phyloP scores from a whole-genome alignment of 169 alveolate species.

The Plasmodium vinckei region DNA sequence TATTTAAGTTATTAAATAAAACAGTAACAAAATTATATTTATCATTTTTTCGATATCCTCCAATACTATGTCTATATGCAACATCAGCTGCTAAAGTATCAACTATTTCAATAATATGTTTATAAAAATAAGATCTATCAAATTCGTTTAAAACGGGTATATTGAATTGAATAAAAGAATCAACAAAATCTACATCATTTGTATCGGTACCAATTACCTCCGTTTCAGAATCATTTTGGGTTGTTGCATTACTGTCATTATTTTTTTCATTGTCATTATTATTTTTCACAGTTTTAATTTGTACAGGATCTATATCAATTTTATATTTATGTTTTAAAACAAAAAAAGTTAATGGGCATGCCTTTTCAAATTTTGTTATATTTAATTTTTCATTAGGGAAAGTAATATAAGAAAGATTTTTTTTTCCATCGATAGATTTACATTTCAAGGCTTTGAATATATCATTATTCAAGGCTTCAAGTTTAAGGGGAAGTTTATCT shows the following conservation, averaged over 20 bases:
- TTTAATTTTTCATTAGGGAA: slow-evolving; percentile 10
- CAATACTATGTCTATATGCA: slow-evolving; percentile 62
- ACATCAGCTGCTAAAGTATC: slow-evolving; percentile 71
- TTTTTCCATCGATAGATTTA: slow-evolving; percentile 16
- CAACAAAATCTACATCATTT: slow-evolving; percentile 4
- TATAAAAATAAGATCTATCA: slow-evolving; percentile 20
- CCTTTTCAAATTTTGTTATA: slow-evolving; percentile 22
- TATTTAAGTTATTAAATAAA: slow-evolving; percentile 52
- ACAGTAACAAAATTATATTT: slow-evolving; percentile 56
- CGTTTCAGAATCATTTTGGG: neutral
- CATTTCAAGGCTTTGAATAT: slow-evolving; percentile 24
- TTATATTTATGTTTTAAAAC: slow-evolving; percentile 31
- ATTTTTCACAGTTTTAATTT: slow-evolving; percentile 16
- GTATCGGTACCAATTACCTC: neutral
- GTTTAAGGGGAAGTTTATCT: slow-evolving; percentile 6
- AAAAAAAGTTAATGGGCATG: slow-evolving; percentile 36
- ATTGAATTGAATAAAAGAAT: slow-evolving; percentile 56
- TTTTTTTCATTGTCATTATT: neutral
- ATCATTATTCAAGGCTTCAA: slow-evolving; percentile 30
- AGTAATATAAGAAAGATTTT: slow-evolving; percentile 17
- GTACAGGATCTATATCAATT: slow-evolving; percentile 16
- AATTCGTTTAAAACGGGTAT: slow-evolving; percentile 54
- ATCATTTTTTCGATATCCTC: slow-evolving; percentile 45
- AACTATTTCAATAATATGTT: slow-evolving; percentile 59
- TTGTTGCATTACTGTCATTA: neutral